phyloP scores from a whole-genome alignment of 768 basidiomycete genomes.

The Ramaria rubella region DNA sequence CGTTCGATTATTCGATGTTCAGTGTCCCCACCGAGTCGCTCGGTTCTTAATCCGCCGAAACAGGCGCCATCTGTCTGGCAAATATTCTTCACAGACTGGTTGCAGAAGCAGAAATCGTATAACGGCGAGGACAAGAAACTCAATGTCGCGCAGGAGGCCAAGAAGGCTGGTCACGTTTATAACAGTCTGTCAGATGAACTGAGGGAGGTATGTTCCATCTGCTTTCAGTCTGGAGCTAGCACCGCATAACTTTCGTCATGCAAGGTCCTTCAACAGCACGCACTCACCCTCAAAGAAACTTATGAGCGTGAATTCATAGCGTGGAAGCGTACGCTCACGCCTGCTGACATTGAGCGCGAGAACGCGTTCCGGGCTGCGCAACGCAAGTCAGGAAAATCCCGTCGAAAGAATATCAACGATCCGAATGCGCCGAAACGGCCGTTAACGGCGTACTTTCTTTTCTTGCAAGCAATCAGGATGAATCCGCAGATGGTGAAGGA shows the following conservation, averaged over 20 bases:
- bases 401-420: conserved; percentile 93
- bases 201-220: conserved; percentile 64
- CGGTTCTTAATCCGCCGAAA: conserved; percentile 79
- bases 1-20: neutral
- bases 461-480: conserved; percentile 83
- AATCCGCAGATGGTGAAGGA: conserved; percentile 66
- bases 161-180: conserved; percentile 90
- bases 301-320: conserved; percentile 75
- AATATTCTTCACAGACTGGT: conserved; percentile 93
- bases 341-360: conserved; percentile 90
- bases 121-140: conserved; percentile 57
- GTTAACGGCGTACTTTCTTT: conserved; percentile 91
- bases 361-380: conserved; percentile 88
- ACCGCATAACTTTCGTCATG: conserved; percentile 15
- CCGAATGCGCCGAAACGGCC: conserved; percentile 98
- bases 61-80: conserved; percentile 94
- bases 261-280: conserved; percentile 54
- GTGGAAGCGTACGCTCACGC: conserved; percentile 79
- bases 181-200: conserved; percentile 69
- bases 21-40: conserved; percentile 64
- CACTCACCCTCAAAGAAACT: conserved; percentile 76
- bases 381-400: conserved; percentile 86
- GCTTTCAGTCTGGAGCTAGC: conserved; percentile 19
- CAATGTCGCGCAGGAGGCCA: conserved; percentile 92
- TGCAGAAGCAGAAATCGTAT: conserved; percentile 52